Evolutionary conservation across 441 rosid genomes (phyloP).

Genomic region (Brassica balearica): DNA sequence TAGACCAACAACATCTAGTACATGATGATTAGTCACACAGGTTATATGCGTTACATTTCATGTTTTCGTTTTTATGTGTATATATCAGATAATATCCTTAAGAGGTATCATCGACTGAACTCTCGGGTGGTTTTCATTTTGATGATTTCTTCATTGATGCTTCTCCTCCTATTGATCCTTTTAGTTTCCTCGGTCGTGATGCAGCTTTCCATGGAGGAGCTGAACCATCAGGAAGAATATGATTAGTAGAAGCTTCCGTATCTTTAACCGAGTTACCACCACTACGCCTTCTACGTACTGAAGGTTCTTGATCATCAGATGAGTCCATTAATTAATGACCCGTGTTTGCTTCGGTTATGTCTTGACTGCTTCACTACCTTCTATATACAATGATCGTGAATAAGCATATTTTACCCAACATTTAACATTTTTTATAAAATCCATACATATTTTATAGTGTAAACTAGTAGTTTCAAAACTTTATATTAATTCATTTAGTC

Average conservation of each 20-base stretch:
- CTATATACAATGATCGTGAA: too few relatives aligned
- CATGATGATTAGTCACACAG: not conserved
- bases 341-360: constrained; percentile 52
- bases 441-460: too few relatives aligned
- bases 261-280: constrained; percentile 41
- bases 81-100: constrained; percentile 30
- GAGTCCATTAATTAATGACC: constrained; percentile 43
- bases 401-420: too few relatives aligned
- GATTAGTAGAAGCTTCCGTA: constrained; percentile 43
- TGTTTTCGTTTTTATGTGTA: constrained; percentile 5
- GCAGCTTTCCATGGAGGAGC: constrained; percentile 47
- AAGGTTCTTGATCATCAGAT: constrained; percentile 43
- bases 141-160: constrained; percentile 44
- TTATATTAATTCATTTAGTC: too few relatives aligned
- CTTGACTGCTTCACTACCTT: constrained; percentile 39
- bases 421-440: too few relatives aligned
- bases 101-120: constrained; percentile 33
- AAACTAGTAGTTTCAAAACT: too few relatives aligned
- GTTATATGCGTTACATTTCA: constrained; percentile 19
- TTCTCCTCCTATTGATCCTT: constrained; percentile 50
- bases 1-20: constrained; percentile 26
- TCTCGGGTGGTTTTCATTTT: constrained; percentile 43
- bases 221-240: constrained; percentile 45
- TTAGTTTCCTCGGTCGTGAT: constrained; percentile 59
- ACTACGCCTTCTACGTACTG: constrained; percentile 44